Evolutionary conservation across 306 rosid species (phyloP), one percentile per base, ranked within the genome.

Genomic region (Trifolium dubium): DNA sequence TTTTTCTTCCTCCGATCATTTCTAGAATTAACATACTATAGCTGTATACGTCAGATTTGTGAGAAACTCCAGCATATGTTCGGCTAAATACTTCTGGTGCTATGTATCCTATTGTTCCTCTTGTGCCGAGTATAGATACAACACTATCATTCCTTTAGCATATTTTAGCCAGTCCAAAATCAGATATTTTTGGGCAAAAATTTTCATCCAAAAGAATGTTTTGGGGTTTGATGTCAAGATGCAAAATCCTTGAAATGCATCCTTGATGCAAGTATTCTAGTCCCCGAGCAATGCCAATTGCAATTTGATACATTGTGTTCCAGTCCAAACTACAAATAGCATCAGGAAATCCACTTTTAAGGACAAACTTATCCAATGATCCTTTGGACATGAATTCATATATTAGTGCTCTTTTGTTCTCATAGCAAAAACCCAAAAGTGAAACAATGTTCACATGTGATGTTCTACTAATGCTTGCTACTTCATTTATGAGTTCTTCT

Each of bases 351-450:
- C 43, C 77, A 0, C 3, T 61, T 39, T n/a, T 54, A 5, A 53
- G 5, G 17, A 78, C 75, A 44, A 71, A 80, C 14, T 75, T 80
- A 29, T 86, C 87, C 9, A 86, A 43, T 2, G 87, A 86, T 5
- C 89, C 76, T 28, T 80, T 86, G 5, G 78, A n/a, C 85, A 86
- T 83, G 18, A 60, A 75, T 28, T 83, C 85, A 74, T 85, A 80
- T 10, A 83, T 69, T 2, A 85, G 18, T 3, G 83, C 86, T 70
- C 75, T 82, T 73, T 59, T 79, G 1, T 14, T 56, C 30, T 81
- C 82, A 17, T 56, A 74, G 51, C 83, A 83, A 32, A 80, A 86
- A 74, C 66, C 66, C 11, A 60, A 32, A 60, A 60, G 66, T 14
- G 66, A 31, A 14, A 60, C 66, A 2, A 60, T 18, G 14, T 86